Evolutionary conservation across 495 filamentous ascomycete species (phyloP), one percentile per base, ranked within the genome.

Genomic region (Tuber melanosporum): DNA sequence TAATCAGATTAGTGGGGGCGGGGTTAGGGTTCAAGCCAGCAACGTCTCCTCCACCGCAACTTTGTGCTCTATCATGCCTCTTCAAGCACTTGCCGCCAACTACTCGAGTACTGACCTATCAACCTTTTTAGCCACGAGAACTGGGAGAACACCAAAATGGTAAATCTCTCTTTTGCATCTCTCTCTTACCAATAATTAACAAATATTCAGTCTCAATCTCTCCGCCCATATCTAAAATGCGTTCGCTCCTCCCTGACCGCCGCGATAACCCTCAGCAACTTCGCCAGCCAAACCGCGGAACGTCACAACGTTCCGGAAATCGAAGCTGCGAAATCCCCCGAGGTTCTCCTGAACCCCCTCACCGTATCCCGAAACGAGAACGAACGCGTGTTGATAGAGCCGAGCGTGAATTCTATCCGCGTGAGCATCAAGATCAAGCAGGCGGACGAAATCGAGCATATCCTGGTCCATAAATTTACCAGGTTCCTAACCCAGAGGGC

Each of bases 401-500:
- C 95, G 3, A 94, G 91, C 84, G 90, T 97, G 86, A 99, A 99
- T 88, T 95, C 92, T 80, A 92, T 98, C 71, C 90, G 96, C 75
- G 90, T 99, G 78, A 95, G 92, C 87, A 97, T 99, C 85, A 93
- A 94, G 87, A 98, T 99, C 85, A 98, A 98, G 85, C 95, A 98
- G 85, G 96, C 95, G 73, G 96, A 99, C 86, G 96, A 98, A 86
- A 99, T 98, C 79, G 96, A 99, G 84, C 89, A 95, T 84, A 97
- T 98, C 73, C 86, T 98, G 66, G 95, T 99, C 71, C 96, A 98
- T 87, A 98, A 98, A 85, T 98, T 98, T 82, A 97, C 93, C 36
- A 89, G 96, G 71, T 99, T 98, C 87, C 86, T 98, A 85, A 97
- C 92, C 17, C 95, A 98, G 85, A 88, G 96, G 82, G 95, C 95